Evolutionary conservation across 495 filamentous ascomycete species (phyloP), one percentile per base, ranked within the genome.

Genomic region (Aspergillus taichungensis): DNA sequence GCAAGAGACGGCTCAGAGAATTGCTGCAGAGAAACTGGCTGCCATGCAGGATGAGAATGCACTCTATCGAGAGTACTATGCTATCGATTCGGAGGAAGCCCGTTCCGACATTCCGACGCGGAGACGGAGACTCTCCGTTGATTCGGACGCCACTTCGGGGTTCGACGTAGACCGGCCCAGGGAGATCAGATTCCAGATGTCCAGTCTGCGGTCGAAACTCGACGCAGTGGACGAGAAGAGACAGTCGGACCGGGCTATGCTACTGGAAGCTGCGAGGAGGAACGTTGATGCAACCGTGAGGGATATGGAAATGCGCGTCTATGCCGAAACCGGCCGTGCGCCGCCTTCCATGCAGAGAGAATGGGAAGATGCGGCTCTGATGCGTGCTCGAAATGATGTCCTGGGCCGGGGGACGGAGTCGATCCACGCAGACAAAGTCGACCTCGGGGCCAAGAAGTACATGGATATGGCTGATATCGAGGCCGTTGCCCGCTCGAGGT

Each of bases 381-480:
- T 78, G 28, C 77, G 77, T 12, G 84, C 82, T 8, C 75, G 81
- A 53, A 47, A 49, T 30, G 77, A 85, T 40, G 78, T 76, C 6
- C 72, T 78, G n/a, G 75, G 82, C 14, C 76, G 74, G n/a, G 76
- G 84, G 32, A 64, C 68, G 3, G 71, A 77, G 14, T 61, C 73
- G 55, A 54, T 64, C 24, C 74, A 75, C 50, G 66, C 75, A 42
- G 77, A 82, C 14, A 83, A 79, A 55, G 72, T 95, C 34, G 75
- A 88, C 50, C 81, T 98, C 40, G 91, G 94, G 14, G 80, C 83
- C 18, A 84, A 88, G 0, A 85, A 77, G 55, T 84, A 81, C 46
- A 77, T 97, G 67, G 80, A 91, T 39, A 77, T 82, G 61, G 72
- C 78, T 4, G 87, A 88, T 40, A 75, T 98, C 34, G 83, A 96